These are phyloP conservation scores for Rhodotorula sp. DNA, from an alignment of 1,284 basidiomycete species.

Conservation along the genomic window DNA sequence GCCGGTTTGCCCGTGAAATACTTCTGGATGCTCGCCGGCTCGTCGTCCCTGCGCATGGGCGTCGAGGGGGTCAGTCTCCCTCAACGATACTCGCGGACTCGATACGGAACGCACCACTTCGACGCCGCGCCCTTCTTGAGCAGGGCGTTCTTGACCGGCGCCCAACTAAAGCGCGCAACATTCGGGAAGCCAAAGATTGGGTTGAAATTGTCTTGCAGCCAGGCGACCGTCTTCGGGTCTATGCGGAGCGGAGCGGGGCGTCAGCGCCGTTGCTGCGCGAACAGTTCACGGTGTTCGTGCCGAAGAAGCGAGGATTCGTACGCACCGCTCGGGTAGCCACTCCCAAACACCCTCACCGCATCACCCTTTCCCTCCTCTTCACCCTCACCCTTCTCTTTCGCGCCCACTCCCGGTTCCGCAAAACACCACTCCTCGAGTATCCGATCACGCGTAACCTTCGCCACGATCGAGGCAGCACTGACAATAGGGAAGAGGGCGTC, in stretches of 20 bases:
- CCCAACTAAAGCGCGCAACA: constrained; percentile 92
- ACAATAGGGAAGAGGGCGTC: constrained; percentile 96
- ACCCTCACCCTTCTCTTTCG: constrained; percentile 11
- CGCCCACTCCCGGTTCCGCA: constrained; percentile 47
- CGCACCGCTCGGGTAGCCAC: constrained; percentile 80
- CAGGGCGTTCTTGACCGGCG: constrained; percentile 80
- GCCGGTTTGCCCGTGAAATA: constrained; percentile 32
- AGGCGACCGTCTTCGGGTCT: constrained; percentile 91
- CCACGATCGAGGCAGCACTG: constrained; percentile 91
- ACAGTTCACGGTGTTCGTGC: too few species aligned
- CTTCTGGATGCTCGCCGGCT: constrained; percentile 36
- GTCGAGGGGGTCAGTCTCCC: neutral
- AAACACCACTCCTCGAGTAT: constrained; percentile 80
- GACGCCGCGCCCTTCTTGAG: constrained; percentile 74
- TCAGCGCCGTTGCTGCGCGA: neutral
- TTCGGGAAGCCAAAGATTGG: constrained; percentile 90
- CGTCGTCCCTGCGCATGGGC: constrained; percentile 28
- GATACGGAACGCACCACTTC: constrained; percentile 64
- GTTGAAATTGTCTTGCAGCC: constrained; percentile 73
- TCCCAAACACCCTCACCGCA: constrained; percentile 59
- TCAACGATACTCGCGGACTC: neutral
- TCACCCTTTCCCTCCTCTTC: constrained; percentile 13
- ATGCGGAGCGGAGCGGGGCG: constrained; percentile 2
- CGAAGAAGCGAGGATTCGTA: constrained; percentile 10
- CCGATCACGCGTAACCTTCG: constrained; percentile 91